Percentiles rank a stretch among this genome's conserved stretches.
phyloP scores from a whole-genome alignment of 345 rosid species.

The sweet orange (Citrus sinensis) region DVS_A1.0 CM039166.1:18420501-18421000 shows the following conservation, averaged over 20 bases:
- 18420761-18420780: constrained; percentile 42
- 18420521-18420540: neutral
- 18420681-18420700: neutral
- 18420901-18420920: neutral
- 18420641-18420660: neutral
- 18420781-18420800: constrained; percentile 49
- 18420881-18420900: neutral
- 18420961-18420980: neutral
- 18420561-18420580: neutral
- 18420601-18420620: neutral
- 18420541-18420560: neutral
- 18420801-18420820: constrained; percentile 17
- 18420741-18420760: constrained; percentile 47
- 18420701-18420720: neutral
- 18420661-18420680: neutral
- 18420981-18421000: constrained; percentile 22
- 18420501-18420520: neutral
- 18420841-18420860: neutral
- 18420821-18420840: neutral
- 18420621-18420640: neutral
- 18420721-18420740: constrained; percentile 39
- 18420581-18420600: neutral
- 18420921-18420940: neutral
- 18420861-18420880: neutral
- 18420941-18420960: constrained; percentile 18